phyloP scores from a whole-genome alignment of 1,139 yeast species.

The Suhomyces bolitotheri region DNA sequence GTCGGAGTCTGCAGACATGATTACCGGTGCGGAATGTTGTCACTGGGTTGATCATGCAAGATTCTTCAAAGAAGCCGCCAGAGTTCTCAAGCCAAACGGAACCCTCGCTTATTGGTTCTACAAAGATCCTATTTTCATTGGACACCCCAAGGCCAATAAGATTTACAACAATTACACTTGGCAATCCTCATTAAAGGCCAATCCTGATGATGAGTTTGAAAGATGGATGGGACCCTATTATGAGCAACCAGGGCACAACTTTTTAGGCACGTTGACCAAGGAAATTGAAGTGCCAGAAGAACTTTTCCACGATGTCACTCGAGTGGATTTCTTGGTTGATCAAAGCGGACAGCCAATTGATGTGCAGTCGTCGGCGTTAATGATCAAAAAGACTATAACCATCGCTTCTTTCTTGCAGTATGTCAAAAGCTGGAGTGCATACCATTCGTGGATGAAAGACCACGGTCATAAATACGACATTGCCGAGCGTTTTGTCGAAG shows the following conservation, averaged over 20 bases:
- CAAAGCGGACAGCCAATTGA: constrained; percentile 18
- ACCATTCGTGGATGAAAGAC: constrained; percentile 30
- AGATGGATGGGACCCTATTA: constrained; percentile 45
- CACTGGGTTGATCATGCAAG: constrained; percentile 45
- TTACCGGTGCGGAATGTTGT: constrained; percentile 48
- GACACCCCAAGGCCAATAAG: constrained; percentile 25
- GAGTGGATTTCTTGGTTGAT: constrained; percentile 29
- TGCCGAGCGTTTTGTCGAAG: constrained; percentile 25
- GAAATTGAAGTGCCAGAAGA: constrained; percentile 32
- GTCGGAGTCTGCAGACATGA: constrained; percentile 28
- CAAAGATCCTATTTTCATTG: constrained; percentile 40
- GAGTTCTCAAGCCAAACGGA: constrained; percentile 37
- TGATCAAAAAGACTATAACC: constrained; percentile 22
- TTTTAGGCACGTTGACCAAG: constrained; percentile 29
- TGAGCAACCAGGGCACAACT: constrained; percentile 48
- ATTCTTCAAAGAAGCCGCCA: constrained; percentile 32
- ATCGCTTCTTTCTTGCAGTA: constrained; percentile 32
- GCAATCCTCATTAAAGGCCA: constrained; percentile 19
- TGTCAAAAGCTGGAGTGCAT: constrained; percentile 40
- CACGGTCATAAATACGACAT: constrained; percentile 28
- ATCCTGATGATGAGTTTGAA: constrained; percentile 37
- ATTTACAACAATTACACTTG: constrained; percentile 29
- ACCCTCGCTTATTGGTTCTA: constrained; percentile 47
- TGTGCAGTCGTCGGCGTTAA: constrained; percentile 21
- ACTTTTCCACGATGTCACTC: constrained; percentile 27